A percentile compares a stretch with the other conserved stretches of the same genome.
phyloP scores from a whole-genome alignment of 2,329 filamentous ascomycete genomes.

The Aspergillus tanneri region DNA sequence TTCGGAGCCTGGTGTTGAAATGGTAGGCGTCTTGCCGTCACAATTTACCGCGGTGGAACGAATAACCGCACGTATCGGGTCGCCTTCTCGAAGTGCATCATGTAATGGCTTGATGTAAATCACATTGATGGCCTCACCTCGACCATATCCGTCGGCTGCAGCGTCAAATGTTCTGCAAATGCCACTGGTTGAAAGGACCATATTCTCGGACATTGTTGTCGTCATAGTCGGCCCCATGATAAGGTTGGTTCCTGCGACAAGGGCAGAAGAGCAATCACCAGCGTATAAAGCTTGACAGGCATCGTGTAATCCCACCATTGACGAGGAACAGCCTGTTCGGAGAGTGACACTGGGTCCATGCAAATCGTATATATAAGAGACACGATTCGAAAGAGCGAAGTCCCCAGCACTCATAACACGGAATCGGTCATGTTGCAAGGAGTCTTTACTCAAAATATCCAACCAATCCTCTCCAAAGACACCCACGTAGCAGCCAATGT shows the following conservation, averaged over 20 bases:
- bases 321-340: conserved; percentile 39
- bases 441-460: conserved; percentile 21
- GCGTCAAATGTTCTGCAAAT: conserved; percentile 27
- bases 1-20: conserved; percentile 17
- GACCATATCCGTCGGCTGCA: conserved; percentile 30
- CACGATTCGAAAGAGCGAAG: conserved; percentile 25
- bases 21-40: conserved; percentile 29
- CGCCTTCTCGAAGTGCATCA: conserved; percentile 28
- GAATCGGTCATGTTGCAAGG: conserved; percentile 16
- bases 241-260: conserved; percentile 37
- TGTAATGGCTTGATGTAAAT: conserved; percentile 30
- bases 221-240: conserved; percentile 31
- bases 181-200: conserved; percentile 35
- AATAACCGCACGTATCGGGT: conserved; percentile 37
- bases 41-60: conserved; percentile 29
- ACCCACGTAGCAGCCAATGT: conserved; percentile 30
- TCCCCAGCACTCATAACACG: conserved; percentile 17
- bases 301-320: conserved; percentile 31
- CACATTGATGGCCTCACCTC: conserved; percentile 33
- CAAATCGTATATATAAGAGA: conserved; percentile 27
- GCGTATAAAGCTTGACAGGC: conserved; percentile 25
- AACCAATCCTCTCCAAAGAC: conserved; percentile 29
- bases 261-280: conserved; percentile 21
- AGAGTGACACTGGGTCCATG: conserved; percentile 27
- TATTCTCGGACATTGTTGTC: conserved; percentile 30